Conservation (phyloP, 2,329 filamentous ascomycete species). For the Microsporum canis region DNA sequence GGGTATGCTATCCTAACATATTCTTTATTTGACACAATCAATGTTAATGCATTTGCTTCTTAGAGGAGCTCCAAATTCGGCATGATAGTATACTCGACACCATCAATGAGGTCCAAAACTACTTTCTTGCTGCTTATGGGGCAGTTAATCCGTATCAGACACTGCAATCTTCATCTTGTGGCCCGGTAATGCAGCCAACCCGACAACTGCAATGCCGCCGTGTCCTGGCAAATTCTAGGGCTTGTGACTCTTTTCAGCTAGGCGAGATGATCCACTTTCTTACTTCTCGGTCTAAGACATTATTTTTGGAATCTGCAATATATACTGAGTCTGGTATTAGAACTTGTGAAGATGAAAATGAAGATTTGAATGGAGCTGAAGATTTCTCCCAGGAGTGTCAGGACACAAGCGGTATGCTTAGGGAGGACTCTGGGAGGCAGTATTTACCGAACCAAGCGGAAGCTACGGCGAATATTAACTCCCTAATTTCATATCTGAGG, state of each 20-base stretch:
- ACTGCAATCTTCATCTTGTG: conserved; percentile 10
- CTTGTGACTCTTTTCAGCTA: conserved; percentile 36
- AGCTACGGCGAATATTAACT: conserved; percentile 22
- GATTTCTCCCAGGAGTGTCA: conserved; percentile 4
- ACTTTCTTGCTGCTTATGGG: conserved; percentile 34
- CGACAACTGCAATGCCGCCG: conserved; percentile 30
- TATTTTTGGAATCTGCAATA: conserved; percentile 32
- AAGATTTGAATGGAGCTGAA: conserved; percentile 12
- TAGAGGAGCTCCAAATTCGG: conserved; percentile 35
- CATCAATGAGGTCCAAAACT: conserved; percentile 32
- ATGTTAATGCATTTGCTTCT: conserved; percentile 1
- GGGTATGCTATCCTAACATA: conserved; percentile 21
- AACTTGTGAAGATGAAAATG: not conserved
- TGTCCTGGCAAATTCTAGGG: conserved; percentile 31
- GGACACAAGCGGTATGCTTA: too few relatives aligned
- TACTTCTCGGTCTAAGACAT: conserved; percentile 29
- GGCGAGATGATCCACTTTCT: conserved; percentile 37
- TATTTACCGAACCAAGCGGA: not conserved
- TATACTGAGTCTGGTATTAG: conserved; percentile 24
- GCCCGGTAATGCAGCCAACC: conserved; percentile 1
- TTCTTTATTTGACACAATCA: not conserved
- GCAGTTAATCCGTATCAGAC: conserved; percentile 22
- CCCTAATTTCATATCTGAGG: conserved; percentile 29
- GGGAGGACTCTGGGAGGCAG: not conserved
- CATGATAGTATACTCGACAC: conserved; percentile 33